phyloP scores from a whole-genome alignment of 2,329 filamentous ascomycete genomes.

The Fonsecaea monophora region DNA sequence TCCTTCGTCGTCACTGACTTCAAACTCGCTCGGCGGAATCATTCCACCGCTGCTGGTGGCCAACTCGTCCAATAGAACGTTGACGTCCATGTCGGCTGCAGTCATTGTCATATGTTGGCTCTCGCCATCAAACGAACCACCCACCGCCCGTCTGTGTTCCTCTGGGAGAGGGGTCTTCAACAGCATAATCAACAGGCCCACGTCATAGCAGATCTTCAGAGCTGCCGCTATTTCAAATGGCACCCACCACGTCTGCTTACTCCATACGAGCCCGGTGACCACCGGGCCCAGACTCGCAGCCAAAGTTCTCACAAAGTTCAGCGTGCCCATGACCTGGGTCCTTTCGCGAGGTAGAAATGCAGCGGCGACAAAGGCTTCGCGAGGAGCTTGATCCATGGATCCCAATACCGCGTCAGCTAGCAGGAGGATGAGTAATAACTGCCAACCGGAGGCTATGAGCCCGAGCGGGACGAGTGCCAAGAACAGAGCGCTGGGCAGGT shows the following conservation, averaged over 20 bases:
- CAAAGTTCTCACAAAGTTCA: conserved; percentile 73
- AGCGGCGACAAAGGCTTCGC: conserved; percentile 72
- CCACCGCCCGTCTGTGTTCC: conserved; percentile 14
- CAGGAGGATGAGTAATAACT: conserved; percentile 65
- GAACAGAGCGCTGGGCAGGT: conserved; percentile 72
- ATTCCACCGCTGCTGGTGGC: conserved; percentile 7
- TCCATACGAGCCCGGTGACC: conserved; percentile 69
- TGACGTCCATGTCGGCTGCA: conserved; percentile 26
- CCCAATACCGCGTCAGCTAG: conserved; percentile 67
- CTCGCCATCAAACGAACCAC: neutral
- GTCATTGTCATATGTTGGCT: conserved; percentile 21
- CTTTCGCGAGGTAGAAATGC: conserved; percentile 69
- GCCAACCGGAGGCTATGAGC: conserved; percentile 59
- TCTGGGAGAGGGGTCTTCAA: conserved; percentile 24
- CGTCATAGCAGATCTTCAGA: conserved; percentile 67
- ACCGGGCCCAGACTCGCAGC: conserved; percentile 68
- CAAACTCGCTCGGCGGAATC: conserved; percentile 22
- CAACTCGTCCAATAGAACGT: conserved; percentile 25
- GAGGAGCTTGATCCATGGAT: conserved; percentile 74
- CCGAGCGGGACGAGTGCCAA: conserved; percentile 69
- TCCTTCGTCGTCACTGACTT: conserved; percentile 22
- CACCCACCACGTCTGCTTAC: conserved; percentile 64
- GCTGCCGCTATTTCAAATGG: conserved; percentile 68
- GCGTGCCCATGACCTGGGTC: conserved; percentile 73
- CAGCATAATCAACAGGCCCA: conserved; percentile 44